A percentile compares a stretch with the other conserved stretches of the same genome.
Conservation (phyloP, 805 yeast species). For the Pichia paraexigua region DNA sequence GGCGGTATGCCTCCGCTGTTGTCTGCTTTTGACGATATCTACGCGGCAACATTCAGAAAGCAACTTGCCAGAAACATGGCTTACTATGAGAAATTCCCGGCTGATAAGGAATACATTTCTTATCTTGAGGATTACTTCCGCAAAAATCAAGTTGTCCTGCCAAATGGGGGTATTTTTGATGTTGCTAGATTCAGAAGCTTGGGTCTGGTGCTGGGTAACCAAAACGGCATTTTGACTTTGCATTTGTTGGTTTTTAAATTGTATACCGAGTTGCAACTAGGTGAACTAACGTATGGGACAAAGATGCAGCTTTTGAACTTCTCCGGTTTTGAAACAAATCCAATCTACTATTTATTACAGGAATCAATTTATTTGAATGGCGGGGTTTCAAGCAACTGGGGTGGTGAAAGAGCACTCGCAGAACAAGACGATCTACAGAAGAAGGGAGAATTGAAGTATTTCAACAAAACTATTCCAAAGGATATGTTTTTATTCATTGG, state of each 20-base stretch:
- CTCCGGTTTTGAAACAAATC: slow-evolving; percentile 44
- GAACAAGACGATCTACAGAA: background rate
- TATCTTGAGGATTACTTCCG: slow-evolving; percentile 30
- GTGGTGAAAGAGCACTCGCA: slow-evolving; percentile 33
- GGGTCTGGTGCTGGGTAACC: slow-evolving; percentile 44
- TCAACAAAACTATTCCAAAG: background rate
- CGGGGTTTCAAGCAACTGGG: slow-evolving; percentile 35
- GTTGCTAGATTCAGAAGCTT: slow-evolving; percentile 46
- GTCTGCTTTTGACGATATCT: slow-evolving; percentile 37
- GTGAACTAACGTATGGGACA: slow-evolving; percentile 34
- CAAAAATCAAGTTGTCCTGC: slow-evolving; percentile 29
- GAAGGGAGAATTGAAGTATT: background rate
- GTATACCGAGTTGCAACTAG: slow-evolving; percentile 27
- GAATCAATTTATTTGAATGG: slow-evolving; percentile 49
- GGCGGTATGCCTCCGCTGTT: slow-evolving; percentile 55
- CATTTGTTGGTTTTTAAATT: slow-evolving; percentile 38
- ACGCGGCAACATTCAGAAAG: slow-evolving; percentile 36
- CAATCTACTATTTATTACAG: slow-evolving; percentile 47
- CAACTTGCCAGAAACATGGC: slow-evolving; percentile 36
- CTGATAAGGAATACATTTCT: slow-evolving; percentile 34
- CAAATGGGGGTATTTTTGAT: slow-evolving; percentile 43
- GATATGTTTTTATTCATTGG: slow-evolving; percentile 17
- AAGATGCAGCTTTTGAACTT: slow-evolving; percentile 28
- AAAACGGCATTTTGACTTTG: slow-evolving; percentile 41
- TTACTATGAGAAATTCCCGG: slow-evolving; percentile 42